Percentiles rank a stretch among this genome's conserved stretches.
Conservation (phyloP, 2,329 filamentous ascomycete genomes). For the Pseudogymnoascus sp. region DNA sequence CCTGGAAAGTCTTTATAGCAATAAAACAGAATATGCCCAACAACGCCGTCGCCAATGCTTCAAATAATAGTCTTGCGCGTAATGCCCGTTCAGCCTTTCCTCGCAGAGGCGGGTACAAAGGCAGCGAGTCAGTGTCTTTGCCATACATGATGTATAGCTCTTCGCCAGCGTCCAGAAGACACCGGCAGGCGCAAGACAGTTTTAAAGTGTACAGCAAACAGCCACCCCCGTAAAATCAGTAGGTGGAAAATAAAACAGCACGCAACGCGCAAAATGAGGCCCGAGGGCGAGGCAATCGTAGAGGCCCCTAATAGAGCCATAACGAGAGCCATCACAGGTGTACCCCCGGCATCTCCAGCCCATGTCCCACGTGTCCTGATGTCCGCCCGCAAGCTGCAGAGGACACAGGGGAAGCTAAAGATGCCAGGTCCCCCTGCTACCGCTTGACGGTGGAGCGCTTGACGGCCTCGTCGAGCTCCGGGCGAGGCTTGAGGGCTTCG, state of each 20-base stretch:
- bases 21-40: neutral
- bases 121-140: neutral
- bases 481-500: conserved; percentile 67
- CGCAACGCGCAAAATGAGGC: neutral
- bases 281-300: neutral
- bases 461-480: conserved; percentile 83
- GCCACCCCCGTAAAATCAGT: conserved; percentile 1
- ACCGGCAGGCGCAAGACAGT: neutral
- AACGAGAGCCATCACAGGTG: conserved; percentile 16
- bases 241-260: neutral
- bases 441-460: conserved; percentile 51
- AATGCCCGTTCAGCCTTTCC: neutral
- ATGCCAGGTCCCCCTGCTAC: conserved; percentile 34
- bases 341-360: neutral
- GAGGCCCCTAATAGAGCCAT: neutral
- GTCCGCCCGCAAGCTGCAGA: neutral
- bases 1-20: neutral
- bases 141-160: neutral
- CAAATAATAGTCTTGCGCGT: neutral
- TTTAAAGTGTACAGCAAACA: neutral
- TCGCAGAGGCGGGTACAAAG: neutral
- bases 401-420: conserved; percentile 18
- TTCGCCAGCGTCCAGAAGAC: neutral
- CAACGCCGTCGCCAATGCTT: conserved; percentile 2
- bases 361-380: neutral